Base-by-base conservation (phyloP, 2,329 filamentous ascomycete species). In the Fusarium sp. region DNA sequence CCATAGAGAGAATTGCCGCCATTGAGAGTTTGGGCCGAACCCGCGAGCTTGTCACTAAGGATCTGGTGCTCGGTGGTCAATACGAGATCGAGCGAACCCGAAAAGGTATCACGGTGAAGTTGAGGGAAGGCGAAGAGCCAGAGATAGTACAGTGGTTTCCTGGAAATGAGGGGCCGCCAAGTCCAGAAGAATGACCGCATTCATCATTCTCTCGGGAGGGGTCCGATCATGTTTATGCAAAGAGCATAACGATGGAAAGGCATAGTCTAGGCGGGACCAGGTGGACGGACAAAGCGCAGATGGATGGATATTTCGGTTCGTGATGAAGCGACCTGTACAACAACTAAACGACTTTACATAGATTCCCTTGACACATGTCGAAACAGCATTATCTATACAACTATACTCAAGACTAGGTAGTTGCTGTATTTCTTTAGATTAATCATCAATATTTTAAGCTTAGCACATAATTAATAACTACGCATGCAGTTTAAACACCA, bases 1-100 rank as follows among this genome's bases (percentile, higher is more conserved):
- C 96, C 0, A 83, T 97, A 25, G 87, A 95, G 62, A 88, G 96
- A 24, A 99, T 99, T 72, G 82, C 86, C n/a, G 94, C 92, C 70
- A 99, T 99, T 77, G 96, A 99, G 84, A 94, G 91, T 75, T 85
- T 99, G 67, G 95, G 94, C 38, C 86, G 96, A 68, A 99, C 96
- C n/a, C 90, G 95, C 67, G 96, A 99, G 81, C 80, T 99, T 55
- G 97, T 97, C 2, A 92, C 97, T 70, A 99, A 99, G 83, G 96
- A 98, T 79, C 84, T 98, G 41, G 95, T 96, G 76, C 84, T 94
- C 32, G 90, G 92, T 15, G 94, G 94, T 4, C 91, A 91, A 79
- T 98, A 97, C 77, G 86, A 89, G 67, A 86, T 95, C 66, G 76
- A 80, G 51, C 79, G 78, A 60, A 79, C 78, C 34, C 78, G 78